Evolutionary conservation across 371 early-diverging fungal genomes (phyloP), one percentile per base, ranked within the genome.

Genomic region (Syncephalastrum sp.): DNA sequence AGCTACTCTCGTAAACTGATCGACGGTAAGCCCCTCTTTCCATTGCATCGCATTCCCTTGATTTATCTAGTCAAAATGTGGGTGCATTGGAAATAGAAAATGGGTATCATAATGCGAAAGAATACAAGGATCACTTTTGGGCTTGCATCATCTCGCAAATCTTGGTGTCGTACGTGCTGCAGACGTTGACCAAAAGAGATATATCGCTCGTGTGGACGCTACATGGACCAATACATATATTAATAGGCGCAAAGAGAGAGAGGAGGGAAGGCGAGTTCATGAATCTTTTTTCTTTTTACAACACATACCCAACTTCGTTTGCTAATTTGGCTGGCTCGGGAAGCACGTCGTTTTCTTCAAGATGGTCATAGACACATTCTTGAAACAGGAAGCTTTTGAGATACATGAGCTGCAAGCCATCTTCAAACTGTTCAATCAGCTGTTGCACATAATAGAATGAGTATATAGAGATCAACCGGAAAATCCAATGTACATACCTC

Each of bases 391-490:
- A 67, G 42, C 78, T 78, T 12, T 67, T 54, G 12, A 74, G 49
- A 54, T 78, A 78, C 10, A 78, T 59, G 47, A 74, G 45, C 47
- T 78, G 78, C 29, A 78, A 45, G 4, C 61, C 67, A 49, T 78
- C 78, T 49, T 78, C 78, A 19, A 78, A 60, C 69, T 71, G 42
- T 13, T 45, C 23, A 33, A 33, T 5, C 38, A 33, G 12, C 38
- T 33, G 5, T 27, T 27, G 7, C 1, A 27, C 5, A 3, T 12
- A 10, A 12, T 33, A 29, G 7, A 0, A 33, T 33, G 10, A 33
- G 38, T 33, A 5, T 33, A 2, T 10, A 5, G 38, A 0, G 10
- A 33, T 33, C 12, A 10, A 33, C 8, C 38, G 38, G 8, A 2
- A 8, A 10, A 33, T 6, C 29, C 7, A 4, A 4, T 10, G 2